A percentile compares a stretch with the other conserved stretches of the same genome.
Conservation (phyloP, 2,329 filamentous ascomycete species). For the Pyrenophora tritici-repentis region DNA sequence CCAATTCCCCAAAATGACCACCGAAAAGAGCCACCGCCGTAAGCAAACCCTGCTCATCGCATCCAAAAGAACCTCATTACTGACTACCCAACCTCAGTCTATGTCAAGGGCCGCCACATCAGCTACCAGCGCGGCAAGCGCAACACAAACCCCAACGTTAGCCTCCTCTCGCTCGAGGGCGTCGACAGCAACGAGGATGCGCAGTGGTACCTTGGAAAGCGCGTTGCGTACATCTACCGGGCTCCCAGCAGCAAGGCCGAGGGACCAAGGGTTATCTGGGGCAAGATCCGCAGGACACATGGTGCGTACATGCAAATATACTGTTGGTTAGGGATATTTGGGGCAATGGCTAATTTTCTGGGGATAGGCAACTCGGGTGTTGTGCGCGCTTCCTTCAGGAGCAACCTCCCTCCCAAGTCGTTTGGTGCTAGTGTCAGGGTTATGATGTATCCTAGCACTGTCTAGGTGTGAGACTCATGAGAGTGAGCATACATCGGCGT, state of each 20-base stretch:
- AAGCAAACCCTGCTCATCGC: background rate
- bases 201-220: conserved; percentile 97
- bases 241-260: conserved; percentile 76
- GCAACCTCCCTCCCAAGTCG: conserved; percentile 90
- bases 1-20: conserved; percentile 5
- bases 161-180: conserved; percentile 96
- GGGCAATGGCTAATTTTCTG: conserved; percentile 36
- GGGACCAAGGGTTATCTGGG: conserved; percentile 82
- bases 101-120: conserved; percentile 84
- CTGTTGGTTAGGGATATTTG: conserved; percentile 39
- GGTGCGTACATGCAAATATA: conserved; percentile 61
- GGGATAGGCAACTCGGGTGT: conserved; percentile 86
- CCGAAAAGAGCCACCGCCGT: conserved; percentile 18
- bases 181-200: conserved; percentile 87
- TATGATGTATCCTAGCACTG: conserved; percentile 77
- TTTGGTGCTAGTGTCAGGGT: conserved; percentile 74
- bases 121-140: conserved; percentile 90
- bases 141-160: conserved; percentile 60
- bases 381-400: conserved; percentile 92
- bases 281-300: conserved; percentile 83
- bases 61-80: background rate
- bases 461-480: conserved; percentile 1
- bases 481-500: background rate
- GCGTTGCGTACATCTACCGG: conserved; percentile 96
- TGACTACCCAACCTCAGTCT: conserved; percentile 8